Evolutionary conservation across 176 grass and related monocot genomes (phyloP), one percentile per base, ranked within the genome.

Genomic region (Paspalum vaginatum): DNA sequence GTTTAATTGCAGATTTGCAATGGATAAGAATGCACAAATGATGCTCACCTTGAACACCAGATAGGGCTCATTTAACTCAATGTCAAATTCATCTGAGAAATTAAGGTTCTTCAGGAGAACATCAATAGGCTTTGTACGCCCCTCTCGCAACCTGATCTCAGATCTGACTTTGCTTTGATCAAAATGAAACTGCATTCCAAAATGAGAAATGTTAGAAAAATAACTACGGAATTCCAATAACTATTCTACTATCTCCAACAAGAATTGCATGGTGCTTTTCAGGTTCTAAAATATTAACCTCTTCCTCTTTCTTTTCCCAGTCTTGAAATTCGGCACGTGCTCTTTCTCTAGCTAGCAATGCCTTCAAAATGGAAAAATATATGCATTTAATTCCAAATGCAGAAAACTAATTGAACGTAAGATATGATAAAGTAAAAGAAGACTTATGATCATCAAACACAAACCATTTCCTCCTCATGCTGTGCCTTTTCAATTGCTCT

Each of bases 291-390:
- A 47, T 77, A 70, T n/a, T 18, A 58, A 95, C 96, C 88, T 99
- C 96, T 95, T 99, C 96, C 73, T 99, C 96, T 88, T 99, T 99
- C 92, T 99, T 99, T 68, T 99, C 96, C 96, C 92, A 99, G 65
- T 99, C 92, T 84, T 95, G 92, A 86, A 95, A 99, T 79, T 99
- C 96, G 6, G 92, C 96, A 11, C 90, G 84, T 53, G 96, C 92
- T 84, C 96, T 87, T 83, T 95, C 96, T 79, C 96, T 95, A 43
- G 92, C 92, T 84, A 98, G 56, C 70, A 98, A 68, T 76, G 79
- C 79, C 96, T 98, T 78, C 47, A 83, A 70, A 76, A 91, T 82
- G 82, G 76, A 22, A 76, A n/a, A 79, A 79, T 46, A 51, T 14
- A 72, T 13, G 12, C 66, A 74, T 79, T 88, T 79, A 82, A 15